phyloP scores from a whole-genome alignment of 306 rosid species.

The Vigna hirtella region DNA sequence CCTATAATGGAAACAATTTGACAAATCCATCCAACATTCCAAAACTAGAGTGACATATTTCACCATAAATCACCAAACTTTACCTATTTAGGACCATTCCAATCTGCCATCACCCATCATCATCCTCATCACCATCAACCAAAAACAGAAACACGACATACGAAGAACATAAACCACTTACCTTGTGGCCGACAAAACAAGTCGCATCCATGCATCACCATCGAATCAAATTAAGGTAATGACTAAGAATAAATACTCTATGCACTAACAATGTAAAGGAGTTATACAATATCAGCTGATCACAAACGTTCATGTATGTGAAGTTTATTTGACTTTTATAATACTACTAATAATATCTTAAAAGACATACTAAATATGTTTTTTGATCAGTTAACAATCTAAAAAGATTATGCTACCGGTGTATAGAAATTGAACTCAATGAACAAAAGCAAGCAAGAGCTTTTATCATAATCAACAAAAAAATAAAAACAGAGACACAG shows the following conservation, averaged over 20 bases:
- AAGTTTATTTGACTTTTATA: background rate
- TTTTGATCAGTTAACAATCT: background rate
- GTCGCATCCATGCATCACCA: background rate
- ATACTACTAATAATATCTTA: background rate
- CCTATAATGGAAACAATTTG: slow-evolving; percentile 29
- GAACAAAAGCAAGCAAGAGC: background rate
- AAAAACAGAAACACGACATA: background rate
- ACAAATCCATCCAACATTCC: slow-evolving; percentile 27
- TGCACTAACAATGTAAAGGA: background rate
- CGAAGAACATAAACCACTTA: slow-evolving; percentile 20
- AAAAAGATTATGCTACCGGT: background rate
- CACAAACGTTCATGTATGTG: background rate
- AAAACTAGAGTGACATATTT: slow-evolving; percentile 13
- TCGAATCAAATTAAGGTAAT: slow-evolving; percentile 10
- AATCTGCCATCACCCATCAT: slow-evolving; percentile 12
- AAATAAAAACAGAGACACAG: background rate
- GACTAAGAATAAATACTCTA: background rate
- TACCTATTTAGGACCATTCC: background rate
- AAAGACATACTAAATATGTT: background rate
- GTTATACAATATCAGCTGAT: background rate
- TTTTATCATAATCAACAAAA: slow-evolving; percentile 24
- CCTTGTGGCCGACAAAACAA: slow-evolving; percentile 10
- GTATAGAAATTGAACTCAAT: background rate
- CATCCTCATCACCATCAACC: slow-evolving; percentile 33
- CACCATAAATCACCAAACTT: slow-evolving; percentile 27